A percentile compares a stretch with the other conserved stretches of the same genome.
These are phyloP conservation scores for Leavenworthia alabamica DNA, from an alignment of 345 rosid species.

Conservation along the genomic window DNA sequence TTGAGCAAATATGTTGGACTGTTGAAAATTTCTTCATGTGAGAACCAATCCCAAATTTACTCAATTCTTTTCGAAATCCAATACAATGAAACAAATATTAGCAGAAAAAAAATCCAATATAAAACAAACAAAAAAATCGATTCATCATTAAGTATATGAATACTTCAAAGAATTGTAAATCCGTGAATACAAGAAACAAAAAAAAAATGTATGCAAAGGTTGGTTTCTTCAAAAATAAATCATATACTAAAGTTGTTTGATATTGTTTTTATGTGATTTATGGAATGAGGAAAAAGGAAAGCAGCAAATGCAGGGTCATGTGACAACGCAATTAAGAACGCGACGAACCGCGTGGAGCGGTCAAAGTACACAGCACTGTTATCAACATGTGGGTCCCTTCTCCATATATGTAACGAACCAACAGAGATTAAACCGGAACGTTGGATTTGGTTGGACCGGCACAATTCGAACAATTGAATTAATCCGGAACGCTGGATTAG, in stretches of 20 bases:
- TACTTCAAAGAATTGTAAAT: not conserved
- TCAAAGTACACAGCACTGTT: not conserved
- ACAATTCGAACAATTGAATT: not conserved
- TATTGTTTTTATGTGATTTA: not conserved
- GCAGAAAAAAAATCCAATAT: not conserved
- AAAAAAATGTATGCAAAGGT: not conserved
- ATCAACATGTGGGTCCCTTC: slow-evolving; percentile 6
- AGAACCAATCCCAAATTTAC: not conserved
- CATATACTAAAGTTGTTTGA: not conserved
- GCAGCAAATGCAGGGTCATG: slow-evolving; percentile 11
- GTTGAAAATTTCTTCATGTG: slow-evolving; percentile 6
- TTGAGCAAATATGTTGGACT: slow-evolving; percentile 19
- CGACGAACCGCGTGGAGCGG: slow-evolving; percentile 6
- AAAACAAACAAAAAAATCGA: not conserved
- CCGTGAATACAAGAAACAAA: not conserved
- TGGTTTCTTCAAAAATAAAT: not conserved
- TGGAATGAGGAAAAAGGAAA: not conserved
- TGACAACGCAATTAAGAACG: slow-evolving; percentile 6
- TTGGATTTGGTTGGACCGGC: slow-evolving; percentile 3
- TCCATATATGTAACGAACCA: not conserved
- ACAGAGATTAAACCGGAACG: not conserved
- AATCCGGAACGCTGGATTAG: not conserved
- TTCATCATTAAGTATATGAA: not conserved
- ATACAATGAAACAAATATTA: not conserved
- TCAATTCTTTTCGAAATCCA: not conserved